These are phyloP conservation scores for Pythium sukuiense DNA, from an alignment of 352 stramenopile species.

Conservation along the genomic window DNA sequence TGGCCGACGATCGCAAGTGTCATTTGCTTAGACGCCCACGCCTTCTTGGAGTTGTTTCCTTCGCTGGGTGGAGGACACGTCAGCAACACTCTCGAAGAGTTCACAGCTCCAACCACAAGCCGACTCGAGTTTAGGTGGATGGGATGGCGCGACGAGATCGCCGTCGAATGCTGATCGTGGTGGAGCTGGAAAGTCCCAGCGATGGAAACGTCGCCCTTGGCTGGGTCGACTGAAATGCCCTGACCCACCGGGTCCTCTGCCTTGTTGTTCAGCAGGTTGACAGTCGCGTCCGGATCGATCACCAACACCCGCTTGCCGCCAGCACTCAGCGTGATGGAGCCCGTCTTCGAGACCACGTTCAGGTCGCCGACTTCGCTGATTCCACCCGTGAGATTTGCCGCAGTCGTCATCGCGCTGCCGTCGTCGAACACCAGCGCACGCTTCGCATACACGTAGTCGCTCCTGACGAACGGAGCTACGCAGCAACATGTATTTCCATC, in stretches of 20 bases:
- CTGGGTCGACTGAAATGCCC: slow-evolving; percentile 56
- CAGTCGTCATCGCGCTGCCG: slow-evolving; percentile 78
- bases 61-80: slow-evolving; percentile 16
- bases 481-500: background rate
- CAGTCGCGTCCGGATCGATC: slow-evolving; percentile 50
- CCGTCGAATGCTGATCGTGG: slow-evolving; percentile 44
- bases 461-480: slow-evolving; percentile 57
- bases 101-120: slow-evolving; percentile 26
- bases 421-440: slow-evolving; percentile 75
- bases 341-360: slow-evolving; percentile 70
- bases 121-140: slow-evolving; percentile 52
- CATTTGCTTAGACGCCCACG: slow-evolving; percentile 28
- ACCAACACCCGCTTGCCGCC: slow-evolving; percentile 58
- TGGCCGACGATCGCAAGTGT: slow-evolving; percentile 58
- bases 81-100: slow-evolving; percentile 16
- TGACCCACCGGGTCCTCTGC: slow-evolving; percentile 42
- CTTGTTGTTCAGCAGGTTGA: slow-evolving; percentile 47
- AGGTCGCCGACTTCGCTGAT: slow-evolving; percentile 74
- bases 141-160: slow-evolving; percentile 37
- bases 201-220: slow-evolving; percentile 41
- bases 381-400: slow-evolving; percentile 71
- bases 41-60: background rate
- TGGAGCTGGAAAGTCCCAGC: slow-evolving; percentile 38
- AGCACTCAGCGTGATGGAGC: slow-evolving; percentile 61
- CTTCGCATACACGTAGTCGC: slow-evolving; percentile 61